phyloP scores from a whole-genome alignment of 1,139 yeast species.

The Geotrichum europaeum region DNA sequence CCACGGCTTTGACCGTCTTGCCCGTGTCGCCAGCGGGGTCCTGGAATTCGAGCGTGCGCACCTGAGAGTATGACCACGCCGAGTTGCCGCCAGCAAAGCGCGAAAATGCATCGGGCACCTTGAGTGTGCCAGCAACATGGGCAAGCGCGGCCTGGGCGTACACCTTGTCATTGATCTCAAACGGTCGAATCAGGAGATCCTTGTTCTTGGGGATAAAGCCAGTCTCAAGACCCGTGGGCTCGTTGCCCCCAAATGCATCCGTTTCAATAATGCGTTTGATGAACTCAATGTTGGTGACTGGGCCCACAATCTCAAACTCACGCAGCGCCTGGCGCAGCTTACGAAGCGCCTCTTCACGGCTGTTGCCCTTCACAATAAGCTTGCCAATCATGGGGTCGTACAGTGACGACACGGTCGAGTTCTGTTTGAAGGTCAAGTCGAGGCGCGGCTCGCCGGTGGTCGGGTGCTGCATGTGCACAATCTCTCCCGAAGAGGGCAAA shows the following conservation, averaged over 20 bases:
- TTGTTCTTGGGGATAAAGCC: slow-evolving; percentile 33
- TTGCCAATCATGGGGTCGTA: slow-evolving; percentile 37
- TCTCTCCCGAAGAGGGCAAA: slow-evolving; percentile 33
- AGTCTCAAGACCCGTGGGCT: slow-evolving; percentile 32
- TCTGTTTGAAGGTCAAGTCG: slow-evolving; percentile 31
- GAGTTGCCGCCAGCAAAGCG: slow-evolving; percentile 12
- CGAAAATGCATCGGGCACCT: slow-evolving; percentile 9
- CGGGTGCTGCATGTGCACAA: slow-evolving; percentile 29
- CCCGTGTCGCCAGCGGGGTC: slow-evolving; percentile 8
- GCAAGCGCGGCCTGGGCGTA: slow-evolving; percentile 34
- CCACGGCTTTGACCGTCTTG: slow-evolving; percentile 4
- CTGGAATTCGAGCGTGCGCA: slow-evolving; percentile 15
- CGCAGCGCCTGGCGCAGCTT: slow-evolving; percentile 31
- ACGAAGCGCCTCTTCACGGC: slow-evolving; percentile 32
- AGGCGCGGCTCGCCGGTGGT: slow-evolving; percentile 30
- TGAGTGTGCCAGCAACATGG: slow-evolving; percentile 10
- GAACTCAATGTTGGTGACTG: slow-evolving; percentile 35
- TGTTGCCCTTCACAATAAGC: slow-evolving; percentile 32
- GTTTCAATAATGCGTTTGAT: slow-evolving; percentile 29
- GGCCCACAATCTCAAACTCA: slow-evolving; percentile 34
- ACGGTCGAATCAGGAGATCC: slow-evolving; percentile 23
- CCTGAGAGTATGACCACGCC: slow-evolving; percentile 16
- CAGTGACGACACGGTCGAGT: slow-evolving; percentile 31
- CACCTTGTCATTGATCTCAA: slow-evolving; percentile 25
- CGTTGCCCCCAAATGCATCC: slow-evolving; percentile 30